Evolutionary conservation across 805 yeast genomes (phyloP).

Genomic region (Yamadazyma scolyti): DNA sequence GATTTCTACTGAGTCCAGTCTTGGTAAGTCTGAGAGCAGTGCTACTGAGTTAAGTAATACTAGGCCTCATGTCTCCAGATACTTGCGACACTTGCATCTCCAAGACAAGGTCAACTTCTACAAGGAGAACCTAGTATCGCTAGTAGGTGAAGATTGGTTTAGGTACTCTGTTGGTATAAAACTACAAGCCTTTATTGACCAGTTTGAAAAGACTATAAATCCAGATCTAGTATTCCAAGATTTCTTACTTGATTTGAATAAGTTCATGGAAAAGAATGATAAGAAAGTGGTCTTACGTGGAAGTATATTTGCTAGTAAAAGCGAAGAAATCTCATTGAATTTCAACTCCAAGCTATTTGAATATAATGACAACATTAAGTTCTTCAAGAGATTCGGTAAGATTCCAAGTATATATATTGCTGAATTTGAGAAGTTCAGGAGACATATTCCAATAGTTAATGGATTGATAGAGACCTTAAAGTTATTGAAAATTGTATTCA

Average conservation of each 20-base stretch:
- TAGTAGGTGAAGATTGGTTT: constrained; percentile 32
- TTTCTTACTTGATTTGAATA: constrained; percentile 43
- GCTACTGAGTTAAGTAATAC: too few species aligned
- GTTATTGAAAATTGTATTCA: constrained; percentile 28
- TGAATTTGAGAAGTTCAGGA: constrained; percentile 48
- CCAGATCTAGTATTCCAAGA: constrained; percentile 34
- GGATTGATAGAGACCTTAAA: constrained; percentile 49
- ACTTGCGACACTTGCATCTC: too few species aligned
- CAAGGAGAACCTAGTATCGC: constrained; percentile 12
- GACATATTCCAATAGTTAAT: constrained; percentile 55
- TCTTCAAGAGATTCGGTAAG: constrained; percentile 45
- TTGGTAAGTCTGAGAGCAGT: too few species aligned
- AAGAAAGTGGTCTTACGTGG: too few species aligned
- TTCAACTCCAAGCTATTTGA: constrained; percentile 39
- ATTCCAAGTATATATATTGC: constrained; percentile 52
- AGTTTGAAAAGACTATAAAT: constrained; percentile 46
- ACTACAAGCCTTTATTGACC: constrained; percentile 48
- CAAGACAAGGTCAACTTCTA: constrained; percentile 23
- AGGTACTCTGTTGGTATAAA: constrained; percentile 51
- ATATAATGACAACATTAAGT: constrained; percentile 24
- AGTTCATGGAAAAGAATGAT: constrained; percentile 4
- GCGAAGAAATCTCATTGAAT: constrained; percentile 40
- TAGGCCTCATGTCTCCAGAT: too few species aligned
- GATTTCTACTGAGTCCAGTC: too few species aligned
- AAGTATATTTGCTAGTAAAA: constrained; percentile 12